A percentile compares a stretch with the other conserved stretches of the same genome.
Evolutionary conservation across 768 basidiomycete species (phyloP).

Genomic region (Leucosporidium yakuticum): DNA sequence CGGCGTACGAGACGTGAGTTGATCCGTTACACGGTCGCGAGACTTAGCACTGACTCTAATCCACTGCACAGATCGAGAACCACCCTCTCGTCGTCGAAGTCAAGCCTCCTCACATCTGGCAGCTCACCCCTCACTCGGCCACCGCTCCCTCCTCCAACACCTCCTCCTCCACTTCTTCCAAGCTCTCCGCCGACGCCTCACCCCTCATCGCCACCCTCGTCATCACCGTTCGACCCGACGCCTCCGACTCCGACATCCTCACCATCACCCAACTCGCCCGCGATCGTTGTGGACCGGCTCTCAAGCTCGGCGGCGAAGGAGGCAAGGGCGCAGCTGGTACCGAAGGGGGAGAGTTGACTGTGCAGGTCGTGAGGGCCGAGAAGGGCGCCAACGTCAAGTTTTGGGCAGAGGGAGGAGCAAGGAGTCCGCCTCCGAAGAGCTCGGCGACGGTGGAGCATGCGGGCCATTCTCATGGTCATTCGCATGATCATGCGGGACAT

Average conservation of each 20-base stretch:
- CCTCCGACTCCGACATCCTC: constrained; percentile 6
- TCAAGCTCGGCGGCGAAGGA: not conserved
- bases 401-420: constrained; percentile 1
- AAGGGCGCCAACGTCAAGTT: not conserved
- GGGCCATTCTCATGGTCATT: not conserved
- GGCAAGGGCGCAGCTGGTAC: not conserved
- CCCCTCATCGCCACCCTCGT: constrained; percentile 3
- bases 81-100: constrained; percentile 78
- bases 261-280: not conserved
- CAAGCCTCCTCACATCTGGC: constrained; percentile 82
- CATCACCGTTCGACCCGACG: constrained; percentile 1
- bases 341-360: constrained; percentile 13
- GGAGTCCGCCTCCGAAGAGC: not conserved
- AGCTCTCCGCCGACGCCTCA: not conserved
- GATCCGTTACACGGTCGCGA: constrained; percentile 16
- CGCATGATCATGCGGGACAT: not conserved
- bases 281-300: constrained; percentile 2
- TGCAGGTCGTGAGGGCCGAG: constrained; percentile 12
- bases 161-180: not conserved
- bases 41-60: not conserved
- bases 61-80: constrained; percentile 61
- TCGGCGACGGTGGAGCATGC: not conserved
- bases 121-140: constrained; percentile 55
- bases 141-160: not conserved
- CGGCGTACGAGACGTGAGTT: constrained; percentile 69